Conservation (phyloP, 306 rosid genomes). For the Abrus precatorius region DNA sequence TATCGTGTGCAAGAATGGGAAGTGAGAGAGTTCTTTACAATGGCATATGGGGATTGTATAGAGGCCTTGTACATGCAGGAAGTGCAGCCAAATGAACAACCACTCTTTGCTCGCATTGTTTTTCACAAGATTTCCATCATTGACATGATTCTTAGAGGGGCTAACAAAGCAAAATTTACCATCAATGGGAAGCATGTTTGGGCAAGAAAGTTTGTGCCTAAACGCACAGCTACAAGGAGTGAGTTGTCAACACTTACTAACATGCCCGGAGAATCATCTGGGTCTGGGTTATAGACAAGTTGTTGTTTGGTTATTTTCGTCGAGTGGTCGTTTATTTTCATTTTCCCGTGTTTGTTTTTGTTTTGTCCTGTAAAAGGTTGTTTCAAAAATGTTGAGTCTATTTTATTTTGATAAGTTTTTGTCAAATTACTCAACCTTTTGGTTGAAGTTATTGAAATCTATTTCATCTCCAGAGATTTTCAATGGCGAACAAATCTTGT, state of each 20-base stretch:
- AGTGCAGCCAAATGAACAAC: conserved; percentile 56
- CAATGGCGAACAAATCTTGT: no score
- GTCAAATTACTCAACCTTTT: not conserved
- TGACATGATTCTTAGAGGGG: conserved; percentile 62
- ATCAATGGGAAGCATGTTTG: conserved; percentile 86
- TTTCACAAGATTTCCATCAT: conserved; percentile 50
- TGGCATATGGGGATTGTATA: conserved; percentile 61
- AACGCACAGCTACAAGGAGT: conserved; percentile 5
- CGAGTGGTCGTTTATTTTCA: not conserved
- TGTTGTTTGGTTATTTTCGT: not conserved
- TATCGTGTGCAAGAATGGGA: conserved; percentile 70
- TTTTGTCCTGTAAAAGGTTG: not conserved
- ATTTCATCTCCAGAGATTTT: no score
- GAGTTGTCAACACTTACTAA: not conserved
- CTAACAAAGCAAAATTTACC: conserved; percentile 59
- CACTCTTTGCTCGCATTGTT: conserved; percentile 72
- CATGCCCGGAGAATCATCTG: conserved; percentile 5
- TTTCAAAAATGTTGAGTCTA: not conserved
- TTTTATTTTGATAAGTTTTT: not conserved
- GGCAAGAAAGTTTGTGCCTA: conserved; percentile 75
- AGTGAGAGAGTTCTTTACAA: conserved; percentile 57
- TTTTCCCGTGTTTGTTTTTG: not conserved
- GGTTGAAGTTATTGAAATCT: not conserved
- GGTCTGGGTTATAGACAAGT: not conserved
- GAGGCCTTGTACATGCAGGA: conserved; percentile 76